Percentiles rank a stretch among this genome's conserved stretches.
Evolutionary conservation across 176 grass and related monocot species (phyloP).

Genomic region (Lolium perenne): DNA sequence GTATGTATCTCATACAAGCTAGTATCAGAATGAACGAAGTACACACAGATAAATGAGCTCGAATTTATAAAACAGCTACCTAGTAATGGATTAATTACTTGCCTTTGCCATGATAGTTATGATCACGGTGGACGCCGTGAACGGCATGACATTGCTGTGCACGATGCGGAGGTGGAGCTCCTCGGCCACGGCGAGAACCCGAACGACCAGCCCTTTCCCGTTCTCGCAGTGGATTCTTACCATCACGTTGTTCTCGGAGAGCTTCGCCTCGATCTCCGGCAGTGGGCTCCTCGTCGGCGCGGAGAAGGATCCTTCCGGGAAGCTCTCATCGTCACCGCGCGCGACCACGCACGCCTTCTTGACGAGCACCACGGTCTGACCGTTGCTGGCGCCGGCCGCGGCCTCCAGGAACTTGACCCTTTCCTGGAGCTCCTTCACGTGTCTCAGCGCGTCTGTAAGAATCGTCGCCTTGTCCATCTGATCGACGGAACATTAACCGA

Average conservation of each 20-base stretch:
- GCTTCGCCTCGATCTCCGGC: slow-evolving; percentile 57
- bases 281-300: background rate
- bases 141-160: slow-evolving; percentile 62
- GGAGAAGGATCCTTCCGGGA: background rate
- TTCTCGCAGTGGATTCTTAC: slow-evolving; percentile 58
- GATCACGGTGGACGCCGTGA: slow-evolving; percentile 44
- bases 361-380: no score
- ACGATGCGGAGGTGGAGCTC: slow-evolving; percentile 55
- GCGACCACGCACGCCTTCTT: background rate
- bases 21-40: no score
- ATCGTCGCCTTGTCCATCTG: slow-evolving; percentile 86
- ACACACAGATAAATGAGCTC: no score
- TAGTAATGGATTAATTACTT: slow-evolving; percentile 15
- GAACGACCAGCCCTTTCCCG: slow-evolving; percentile 54
- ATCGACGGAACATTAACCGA: background rate
- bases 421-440: slow-evolving; percentile 67
- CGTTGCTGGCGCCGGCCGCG: background rate
- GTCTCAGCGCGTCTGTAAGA: slow-evolving; percentile 50
- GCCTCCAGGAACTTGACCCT: slow-evolving; percentile 59
- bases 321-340: background rate
- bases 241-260: slow-evolving; percentile 55
- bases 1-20: no score
- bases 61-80: no score
- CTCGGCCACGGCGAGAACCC: slow-evolving; percentile 58
- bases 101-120: slow-evolving; percentile 69